A percentile compares a stretch with the other conserved stretches of the same genome.
phyloP scores from a whole-genome alignment of 306 rosid species.

The Acacia melanoxylon region DNA sequence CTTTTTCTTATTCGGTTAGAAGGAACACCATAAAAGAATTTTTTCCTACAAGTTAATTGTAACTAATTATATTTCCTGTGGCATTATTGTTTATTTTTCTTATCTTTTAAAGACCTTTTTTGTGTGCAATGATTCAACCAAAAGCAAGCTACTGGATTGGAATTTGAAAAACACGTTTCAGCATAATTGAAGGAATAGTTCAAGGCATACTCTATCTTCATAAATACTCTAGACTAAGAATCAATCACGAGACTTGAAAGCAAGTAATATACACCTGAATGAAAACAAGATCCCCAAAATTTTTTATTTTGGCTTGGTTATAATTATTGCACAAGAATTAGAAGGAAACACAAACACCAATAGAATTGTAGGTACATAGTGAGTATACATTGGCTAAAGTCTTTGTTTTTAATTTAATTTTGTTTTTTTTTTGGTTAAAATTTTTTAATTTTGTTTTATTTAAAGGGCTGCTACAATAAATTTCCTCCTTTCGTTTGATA shows the following conservation, averaged over 20 bases:
- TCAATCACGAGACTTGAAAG: slow-evolving; percentile 26
- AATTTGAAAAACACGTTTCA: slow-evolving; percentile 1
- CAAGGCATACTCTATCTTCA: slow-evolving; percentile 27
- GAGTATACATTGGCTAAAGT: not conserved
- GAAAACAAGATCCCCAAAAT: slow-evolving; percentile 16
- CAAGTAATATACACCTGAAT: slow-evolving; percentile 15
- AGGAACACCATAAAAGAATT: not conserved
- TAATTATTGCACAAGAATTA: not conserved
- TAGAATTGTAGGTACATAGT: not conserved
- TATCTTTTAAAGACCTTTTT: no score
- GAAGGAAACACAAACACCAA: not conserved
- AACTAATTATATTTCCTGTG: not conserved
- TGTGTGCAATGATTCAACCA: not conserved
- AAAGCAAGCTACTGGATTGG: not conserved
- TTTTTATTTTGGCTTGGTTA: no score
- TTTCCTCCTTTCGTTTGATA: not conserved
- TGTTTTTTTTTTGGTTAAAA: no score
- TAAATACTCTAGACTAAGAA: not conserved
- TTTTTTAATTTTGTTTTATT: no score
- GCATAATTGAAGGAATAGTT: slow-evolving; percentile 14
- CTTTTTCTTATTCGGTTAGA: slow-evolving; percentile 35
- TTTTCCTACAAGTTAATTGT: not conserved
- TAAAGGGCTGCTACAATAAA: not conserved
- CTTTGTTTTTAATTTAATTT: not conserved
- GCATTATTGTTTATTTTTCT: not conserved